Evolutionary conservation across 2,329 filamentous ascomycete species (phyloP), one percentile per base, ranked within the genome.

Genomic region (Bipolaris victoriae): DNA sequence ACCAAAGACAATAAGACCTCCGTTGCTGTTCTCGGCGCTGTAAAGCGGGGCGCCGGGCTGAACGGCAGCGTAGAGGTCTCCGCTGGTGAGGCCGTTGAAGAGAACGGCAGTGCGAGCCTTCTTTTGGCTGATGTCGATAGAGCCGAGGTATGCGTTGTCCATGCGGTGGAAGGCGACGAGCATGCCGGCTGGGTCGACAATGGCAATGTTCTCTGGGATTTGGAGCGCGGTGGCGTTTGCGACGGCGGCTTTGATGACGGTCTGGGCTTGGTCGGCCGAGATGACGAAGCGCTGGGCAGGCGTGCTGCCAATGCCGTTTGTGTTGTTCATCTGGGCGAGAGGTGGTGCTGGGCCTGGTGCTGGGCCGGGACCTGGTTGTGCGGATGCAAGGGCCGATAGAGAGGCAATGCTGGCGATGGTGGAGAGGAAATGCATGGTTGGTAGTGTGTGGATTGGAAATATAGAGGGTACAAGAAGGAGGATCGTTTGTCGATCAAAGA

Each of bases 91-190:
- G 3, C 71, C 71, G 35, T 69, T 70, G 49, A 72, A 72, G 7
- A 72, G 36, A 7, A 71, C 67, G 3, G 65, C 64, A 2, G 70
- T 72, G 15, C 63, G 59, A 11, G 71, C 69, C 51, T 73, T 73
- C 57, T 70, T 72, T 29, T 61, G 61, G 5, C 63, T 66, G 13
- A 73, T 61, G 20, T 72, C 70, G 41, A 73, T 69, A 24, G 66
- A 70, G 7, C 68, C 70, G 3, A 62, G 50, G 44, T 57, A 67
- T 2, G 71, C 67, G 26, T 71, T 71, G 59, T 73, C 70, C 68
- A 71, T 69, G 31, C 63, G 63, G 7, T 64, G 46, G 54, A 72
- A 72, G 7, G 67, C 69, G 31, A 73, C 65, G 13, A 72, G 60
- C 1, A 71, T 43, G 5, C 70, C 69, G 1, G 66, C 68, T 0